Percentiles rank a stretch among this genome's conserved stretches.
These are phyloP conservation scores for Penicillium palitans DNA, from an alignment of 2,329 filamentous ascomycete species.

Conservation along the genomic window DNA sequence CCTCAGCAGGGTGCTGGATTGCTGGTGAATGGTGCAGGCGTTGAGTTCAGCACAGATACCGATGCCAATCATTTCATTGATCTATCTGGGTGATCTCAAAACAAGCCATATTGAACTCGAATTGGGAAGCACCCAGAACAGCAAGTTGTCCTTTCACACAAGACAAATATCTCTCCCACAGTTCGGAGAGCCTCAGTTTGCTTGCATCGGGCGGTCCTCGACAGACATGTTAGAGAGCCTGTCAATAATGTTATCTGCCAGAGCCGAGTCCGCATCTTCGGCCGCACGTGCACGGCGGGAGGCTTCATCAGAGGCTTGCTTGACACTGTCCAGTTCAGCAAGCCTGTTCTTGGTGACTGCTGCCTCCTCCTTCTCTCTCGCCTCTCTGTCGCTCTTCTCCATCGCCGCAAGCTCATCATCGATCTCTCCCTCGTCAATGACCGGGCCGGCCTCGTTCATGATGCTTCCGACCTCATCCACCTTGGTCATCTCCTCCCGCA, in stretches of 20 bases:
- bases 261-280: conserved; percentile 32
- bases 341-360: conserved; percentile 51
- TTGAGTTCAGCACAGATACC: conserved; percentile 3
- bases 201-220: conserved; percentile 32
- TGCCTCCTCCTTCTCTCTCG: conserved; percentile 52
- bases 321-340: conserved; percentile 48
- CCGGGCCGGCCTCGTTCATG: conserved; percentile 63
- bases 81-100: conserved; percentile 12
- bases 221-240: conserved; percentile 46
- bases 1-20: conserved; percentile 2
- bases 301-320: conserved; percentile 45
- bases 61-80: conserved; percentile 4
- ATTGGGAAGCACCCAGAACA: not conserved
- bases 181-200: conserved; percentile 18
- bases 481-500: conserved; percentile 77
- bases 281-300: conserved; percentile 32
- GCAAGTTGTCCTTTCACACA: not conserved
- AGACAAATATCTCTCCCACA: not conserved
- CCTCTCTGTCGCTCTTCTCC: conserved; percentile 59
- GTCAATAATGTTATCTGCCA: conserved; percentile 43
- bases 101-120: not conserved
- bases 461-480: conserved; percentile 80
- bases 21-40: not conserved
- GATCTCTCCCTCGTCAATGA: conserved; percentile 77
- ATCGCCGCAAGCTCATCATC: conserved; percentile 83